A percentile compares a stretch with the other conserved stretches of the same genome.
These are phyloP conservation scores for Sclerotinia subarctica DNA, from an alignment of 2,329 filamentous ascomycete genomes.

Conservation along the genomic window DNA sequence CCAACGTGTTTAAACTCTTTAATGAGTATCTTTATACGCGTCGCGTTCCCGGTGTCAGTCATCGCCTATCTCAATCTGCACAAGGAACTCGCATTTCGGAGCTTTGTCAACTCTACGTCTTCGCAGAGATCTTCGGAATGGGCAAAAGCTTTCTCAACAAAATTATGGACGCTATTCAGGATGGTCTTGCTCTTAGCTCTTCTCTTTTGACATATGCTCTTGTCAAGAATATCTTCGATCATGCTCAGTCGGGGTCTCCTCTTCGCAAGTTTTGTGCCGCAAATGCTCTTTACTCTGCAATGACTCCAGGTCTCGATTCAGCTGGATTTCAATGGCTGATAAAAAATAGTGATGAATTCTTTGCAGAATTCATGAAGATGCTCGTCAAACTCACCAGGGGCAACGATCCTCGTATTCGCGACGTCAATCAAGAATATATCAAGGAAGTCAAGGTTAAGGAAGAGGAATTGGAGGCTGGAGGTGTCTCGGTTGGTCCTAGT, in stretches of 20 bases:
- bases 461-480: conserved; percentile 1
- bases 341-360: conserved; percentile 18
- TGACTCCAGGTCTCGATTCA: conserved; percentile 1
- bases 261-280: conserved; percentile 28
- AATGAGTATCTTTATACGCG: conserved; percentile 27
- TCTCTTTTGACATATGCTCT: conserved; percentile 23
- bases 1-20: conserved; percentile 27
- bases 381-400: conserved; percentile 9
- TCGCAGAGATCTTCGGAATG: conserved; percentile 24
- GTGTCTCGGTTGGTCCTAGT: not conserved
- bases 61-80: not conserved
- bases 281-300: conserved; percentile 19
- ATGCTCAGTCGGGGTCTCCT: conserved; percentile 17
- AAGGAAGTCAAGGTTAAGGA: not conserved
- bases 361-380: conserved; percentile 26
- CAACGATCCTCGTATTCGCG: conserved; percentile 30
- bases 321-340: not conserved
- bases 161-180: conserved; percentile 33
- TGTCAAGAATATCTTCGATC: conserved; percentile 24
- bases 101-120: conserved; percentile 29
- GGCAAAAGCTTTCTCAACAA: conserved; percentile 23
- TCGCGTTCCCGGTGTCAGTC: conserved; percentile 20
- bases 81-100: conserved; percentile 18
- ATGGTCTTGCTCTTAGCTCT: conserved; percentile 25
- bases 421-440: conserved; percentile 17